Base-by-base conservation (phyloP, 805 yeast species). In the Sungouiozyma intestinalis region DNA sequence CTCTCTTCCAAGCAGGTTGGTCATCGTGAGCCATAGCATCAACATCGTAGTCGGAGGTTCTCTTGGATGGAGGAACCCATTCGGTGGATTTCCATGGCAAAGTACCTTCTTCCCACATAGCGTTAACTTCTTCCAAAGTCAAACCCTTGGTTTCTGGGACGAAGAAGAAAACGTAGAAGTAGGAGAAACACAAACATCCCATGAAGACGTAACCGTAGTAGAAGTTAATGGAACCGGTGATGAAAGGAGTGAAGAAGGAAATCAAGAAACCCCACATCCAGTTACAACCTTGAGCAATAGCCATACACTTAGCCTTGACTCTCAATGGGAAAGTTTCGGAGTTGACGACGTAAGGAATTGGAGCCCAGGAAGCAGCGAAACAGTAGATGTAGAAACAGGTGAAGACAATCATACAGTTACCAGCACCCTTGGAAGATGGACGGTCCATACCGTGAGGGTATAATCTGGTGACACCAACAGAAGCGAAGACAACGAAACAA, bases 361-460 rank as follows among this genome's bases (percentile, higher is more conserved):
- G 83, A 51, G 84, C 86, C 86, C 86, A 81, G 21, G 85, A 75
- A 41, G 80, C 73, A 31, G 86, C 86, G 55, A 80, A 81, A 69
- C 71, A 78, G 74, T 79, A 79, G 47, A 81, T 76, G 70, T 69
- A 81, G 58, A 81, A 66, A 68, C 85, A 78, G 19, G 85, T 71
- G 51, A 81, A 70, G 64, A 77, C 75, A 59, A 79, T 78, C 85
- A 79, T 76, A 42, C 76, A 81, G 58, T 76, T 63, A 64, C 85
- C 85, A 39, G 79, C 74, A 44, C 77, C 68, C 50, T 67, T 69
- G 33, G 72, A 62, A 4, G 53, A 46, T 5, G 36, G 27, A 4
- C 48, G 33, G n/a, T 36, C 48, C 36, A 40, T 41, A 1, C 69
- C 81, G 46, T 62, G 32, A 36, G 68, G 63, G 43, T 66, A 62